Base-by-base conservation (phyloP, 331 rosid genomes). In the Malus hybrid region DNA sequence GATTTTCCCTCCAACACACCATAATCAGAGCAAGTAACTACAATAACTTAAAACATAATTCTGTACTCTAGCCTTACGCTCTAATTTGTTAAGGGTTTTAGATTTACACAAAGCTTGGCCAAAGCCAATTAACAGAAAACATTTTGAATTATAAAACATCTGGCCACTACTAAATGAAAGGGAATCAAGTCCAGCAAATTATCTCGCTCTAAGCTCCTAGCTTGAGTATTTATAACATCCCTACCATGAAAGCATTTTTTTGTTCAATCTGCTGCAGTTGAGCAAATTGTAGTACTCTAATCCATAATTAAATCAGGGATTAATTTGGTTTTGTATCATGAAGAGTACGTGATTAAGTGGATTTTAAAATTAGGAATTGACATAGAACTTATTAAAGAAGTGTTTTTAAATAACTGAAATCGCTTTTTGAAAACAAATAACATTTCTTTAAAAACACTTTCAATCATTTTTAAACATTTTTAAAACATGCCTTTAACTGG, bases 41-140 rank as follows among this genome's bases (percentile, higher is more conserved):
- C 9, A 52, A 39, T 39, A 3, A 52, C 57, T 52, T 15, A 16
- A 18, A 52, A 16, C 6, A 52, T 16, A 15, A 52, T 52, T 18
- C 9, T 6, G 57, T 16, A 52, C 18, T 52, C 2, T 52, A 52
- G 57, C 20, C 57, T 16, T 16, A 16, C 56, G 2, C 20, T 52
- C 20, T 52, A 18, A 34, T 67, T 62, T 27, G 20, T 62, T 63
- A 28, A 46, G 31, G 62, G n/a, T 74, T 63, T 63, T 46, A 29
- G 69, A 60, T 46, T 74, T 50, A 73, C 63, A 16, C 31, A 73
- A 36, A 52, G 46, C 42, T 44, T 73, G 19, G 44, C 77, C 60
- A 42, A 61, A 73, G 46, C 44, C 31, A 61, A 28, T 13, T 34
- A 28, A 63, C 9, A 63, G 39, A 9, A 12, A 34, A 8, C 61